Evolutionary conservation across 495 filamentous ascomycete species (phyloP), one percentile per base, ranked within the genome.

Genomic region (Penicillium paxilli): DNA sequence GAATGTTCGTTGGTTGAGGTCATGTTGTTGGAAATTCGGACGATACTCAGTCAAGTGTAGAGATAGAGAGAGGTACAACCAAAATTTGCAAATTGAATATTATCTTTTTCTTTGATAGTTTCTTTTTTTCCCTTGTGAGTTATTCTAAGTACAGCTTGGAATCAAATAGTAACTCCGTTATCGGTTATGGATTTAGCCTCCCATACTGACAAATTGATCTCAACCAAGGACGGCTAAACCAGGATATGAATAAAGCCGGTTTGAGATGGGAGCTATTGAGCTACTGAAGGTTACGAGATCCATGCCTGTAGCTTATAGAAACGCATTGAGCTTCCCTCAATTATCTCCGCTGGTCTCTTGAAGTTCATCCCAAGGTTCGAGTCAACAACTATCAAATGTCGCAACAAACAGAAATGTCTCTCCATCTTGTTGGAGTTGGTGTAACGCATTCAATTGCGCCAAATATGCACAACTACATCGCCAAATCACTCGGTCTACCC

Each of bases 401-500:
- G 8, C 35, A 38, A 17, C 44, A 47, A 23, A 24, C 26, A 56
- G 26, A 50, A 12, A 54, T 47, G 49, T 48, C 52, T 33, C 64
- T 72, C 25, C 73, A 78, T 42, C 65, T 79, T 8, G 68, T 70
- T 16, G 76, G 76, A 11, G 45, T 74, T 22, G 71, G 72, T 10
- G 65, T 77, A 10, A 66, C 55, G 22, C 76, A 78, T 53, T 80
- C 75, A 17, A 73, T 77, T 52, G 64, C 71, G 0, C 71, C 68
- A 5, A 51, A 67, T 21, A 66, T 78, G 64, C 77, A 80, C 65
- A 72, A 74, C 51, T 67, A 65, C 49, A 69, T 77, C 50, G 68
- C 69, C 1, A 49, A 70, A 26, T 62, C 69, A 9, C 67, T 78
- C 10, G 60, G 59, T 6, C 56, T 73, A 3, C 59, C 69, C 4